Evolutionary conservation across 192 early-diverging fungal genomes (phyloP), one percentile per base, ranked within the genome.

Genomic region (Entomortierella parvispora): DNA sequence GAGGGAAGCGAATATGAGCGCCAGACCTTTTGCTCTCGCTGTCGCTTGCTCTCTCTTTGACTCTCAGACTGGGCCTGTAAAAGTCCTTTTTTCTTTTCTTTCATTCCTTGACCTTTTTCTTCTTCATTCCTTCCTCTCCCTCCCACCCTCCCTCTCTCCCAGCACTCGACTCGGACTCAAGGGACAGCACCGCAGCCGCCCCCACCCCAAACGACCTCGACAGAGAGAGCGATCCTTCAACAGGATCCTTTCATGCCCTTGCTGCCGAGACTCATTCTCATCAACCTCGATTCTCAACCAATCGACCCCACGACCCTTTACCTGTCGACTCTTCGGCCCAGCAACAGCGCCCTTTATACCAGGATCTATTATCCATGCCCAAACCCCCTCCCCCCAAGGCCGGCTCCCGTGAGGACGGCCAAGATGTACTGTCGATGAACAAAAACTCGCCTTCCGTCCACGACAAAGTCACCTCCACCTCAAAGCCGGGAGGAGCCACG

Each of bases 271-370:
- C 20, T 45, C 58, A 12, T 33, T 40, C 9, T 22, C 18, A 31
- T 26, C 40, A 20, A 31, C 54, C 23, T 40, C 72, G 72, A 68
- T 76, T 76, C 72, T 76, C 72, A 76, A 76, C 72, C 72, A 76
- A 76, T 76, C 72, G 65, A 54, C 51, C 52, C 0, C 20, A 15
- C 34, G 28, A 44, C 23, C 23, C 4, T 26, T 15, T n/a, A 22
- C 29, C 28, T 42, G 5, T 22, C 1, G 18, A 59, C 37, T 59
- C 17, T 65, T 14, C 25, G 15, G 12, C 17, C 40, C 33, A 29
- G 18, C 26, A 7, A 58, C 33, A 29, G 51, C 34, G 47, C 34
- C 47, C 18, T 4, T 45, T 20, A 33, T 32, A 5, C 31, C 47
- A 9, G 12, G 26, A 10, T 33, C 20, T 31, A 2, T 33, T 15